A percentile compares a stretch with the other conserved stretches of the same genome.
These are phyloP conservation scores for Pseudodiploospora longispora DNA, from an alignment of 2,329 filamentous ascomycete genomes.

Conservation along the genomic window DNA sequence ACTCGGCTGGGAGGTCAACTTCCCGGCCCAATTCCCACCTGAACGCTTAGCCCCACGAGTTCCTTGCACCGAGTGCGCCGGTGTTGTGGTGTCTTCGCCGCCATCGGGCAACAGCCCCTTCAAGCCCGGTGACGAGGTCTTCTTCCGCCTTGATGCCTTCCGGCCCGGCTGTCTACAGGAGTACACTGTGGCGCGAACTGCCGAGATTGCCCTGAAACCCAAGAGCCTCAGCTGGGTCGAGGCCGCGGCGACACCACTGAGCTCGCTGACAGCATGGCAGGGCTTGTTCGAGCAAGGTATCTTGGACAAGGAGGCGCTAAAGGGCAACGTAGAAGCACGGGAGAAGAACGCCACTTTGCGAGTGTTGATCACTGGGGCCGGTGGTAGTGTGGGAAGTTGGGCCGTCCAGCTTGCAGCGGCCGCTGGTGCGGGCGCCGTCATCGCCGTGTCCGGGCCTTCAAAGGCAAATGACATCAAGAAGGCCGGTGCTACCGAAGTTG, in stretches of 20 bases:
- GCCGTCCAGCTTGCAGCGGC: conserved; percentile 29
- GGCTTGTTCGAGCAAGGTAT: conserved; percentile 28
- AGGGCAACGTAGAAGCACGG: conserved; percentile 18
- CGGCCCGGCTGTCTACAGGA: conserved; percentile 23
- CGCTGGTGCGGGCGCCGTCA: conserved; percentile 26
- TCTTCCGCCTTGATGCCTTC: conserved; percentile 19
- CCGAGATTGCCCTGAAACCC: conserved; percentile 28
- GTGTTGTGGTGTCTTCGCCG: conserved; percentile 26
- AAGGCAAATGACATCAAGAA: conserved; percentile 21
- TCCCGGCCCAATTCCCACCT: conserved; percentile 13
- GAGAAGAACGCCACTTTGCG: conserved; percentile 19
- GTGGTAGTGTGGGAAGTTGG: conserved; percentile 32
- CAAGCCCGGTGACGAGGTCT: conserved; percentile 26
- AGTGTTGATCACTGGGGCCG: conserved; percentile 32
- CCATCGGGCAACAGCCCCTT: conserved; percentile 19
- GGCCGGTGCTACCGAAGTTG: conserved; percentile 28
- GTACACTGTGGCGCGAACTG: conserved; percentile 22
- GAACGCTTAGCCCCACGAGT: conserved; percentile 16
- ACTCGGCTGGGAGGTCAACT: conserved; percentile 22
- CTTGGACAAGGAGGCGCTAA: conserved; percentile 20
- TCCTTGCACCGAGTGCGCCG: conserved; percentile 30
- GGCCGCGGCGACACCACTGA: conserved; percentile 30
- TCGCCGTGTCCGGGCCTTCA: conserved; percentile 23
- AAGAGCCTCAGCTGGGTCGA: conserved; percentile 22
- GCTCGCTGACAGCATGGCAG: conserved; percentile 33